Conservation (phyloP, 129 eudicot genomes). For the Escallonia rubra region DNA sequence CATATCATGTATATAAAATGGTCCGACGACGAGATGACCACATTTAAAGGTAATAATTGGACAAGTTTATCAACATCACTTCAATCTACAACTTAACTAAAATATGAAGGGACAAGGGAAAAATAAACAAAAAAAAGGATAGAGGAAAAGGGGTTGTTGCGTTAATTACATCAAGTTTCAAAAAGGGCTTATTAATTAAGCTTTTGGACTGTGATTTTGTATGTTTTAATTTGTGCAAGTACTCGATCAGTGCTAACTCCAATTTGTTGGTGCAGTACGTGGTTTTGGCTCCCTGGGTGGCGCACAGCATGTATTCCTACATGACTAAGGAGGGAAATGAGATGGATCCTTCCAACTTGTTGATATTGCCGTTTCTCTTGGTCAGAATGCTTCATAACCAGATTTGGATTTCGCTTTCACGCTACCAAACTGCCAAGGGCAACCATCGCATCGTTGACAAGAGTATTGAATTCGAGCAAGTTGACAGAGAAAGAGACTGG, state of each 20-base stretch:
- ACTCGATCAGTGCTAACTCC: no score
- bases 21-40: no score
- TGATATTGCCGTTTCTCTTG: slow-evolving; percentile 36
- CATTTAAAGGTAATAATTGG: no score
- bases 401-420: slow-evolving; percentile 58
- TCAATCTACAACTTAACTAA: no score
- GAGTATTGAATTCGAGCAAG: slow-evolving; percentile 62
- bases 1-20: no score
- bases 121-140: no score
- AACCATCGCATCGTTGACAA: slow-evolving; percentile 58
- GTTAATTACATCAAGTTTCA: not conserved
- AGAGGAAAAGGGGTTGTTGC: no score
- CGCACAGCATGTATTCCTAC: slow-evolving; percentile 33
- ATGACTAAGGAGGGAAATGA: slow-evolving; percentile 27
- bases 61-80: no score
- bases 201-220: no score
- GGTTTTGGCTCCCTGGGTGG: slow-evolving; percentile 48
- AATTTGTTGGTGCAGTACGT: slow-evolving; percentile 28
- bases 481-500: slow-evolving; percentile 74
- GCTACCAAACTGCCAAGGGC: slow-evolving; percentile 65
- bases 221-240: not conserved
- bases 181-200: not conserved
- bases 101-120: no score
- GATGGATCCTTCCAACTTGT: slow-evolving; percentile 17
- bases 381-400: slow-evolving; percentile 57